These are phyloP conservation scores for Pseudozyma tsukubaensis DNA, from an alignment of 1,284 basidiomycete species.

Conservation along the genomic window DNA sequence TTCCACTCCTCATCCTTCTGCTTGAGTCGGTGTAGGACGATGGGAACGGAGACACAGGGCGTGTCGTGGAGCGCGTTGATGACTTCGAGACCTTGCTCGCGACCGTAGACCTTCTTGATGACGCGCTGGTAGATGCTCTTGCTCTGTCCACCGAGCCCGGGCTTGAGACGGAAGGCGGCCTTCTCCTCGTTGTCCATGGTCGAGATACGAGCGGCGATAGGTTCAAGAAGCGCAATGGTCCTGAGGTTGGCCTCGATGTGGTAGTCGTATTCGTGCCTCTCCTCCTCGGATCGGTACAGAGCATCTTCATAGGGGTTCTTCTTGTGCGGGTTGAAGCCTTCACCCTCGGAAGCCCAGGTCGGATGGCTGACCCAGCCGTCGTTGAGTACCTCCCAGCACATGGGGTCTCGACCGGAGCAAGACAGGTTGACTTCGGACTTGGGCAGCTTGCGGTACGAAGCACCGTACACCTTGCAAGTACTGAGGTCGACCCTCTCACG, in stretches of 20 bases:
- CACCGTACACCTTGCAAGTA: constrained; percentile 74
- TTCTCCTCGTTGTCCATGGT: constrained; percentile 91
- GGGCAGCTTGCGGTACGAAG: constrained; percentile 91
- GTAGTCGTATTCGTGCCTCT: constrained; percentile 97
- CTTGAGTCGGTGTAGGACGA: constrained; percentile 89
- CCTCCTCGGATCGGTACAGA: constrained; percentile 95
- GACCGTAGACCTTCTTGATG: constrained; percentile 94
- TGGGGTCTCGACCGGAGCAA: constrained; percentile 92
- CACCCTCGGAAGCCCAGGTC: constrained; percentile 94
- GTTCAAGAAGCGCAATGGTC: constrained; percentile 92
- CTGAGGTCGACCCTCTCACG: constrained; percentile 67
- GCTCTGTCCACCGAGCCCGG: constrained; percentile 88
- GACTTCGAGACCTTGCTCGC: constrained; percentile 82
- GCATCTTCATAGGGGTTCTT: constrained; percentile 98
- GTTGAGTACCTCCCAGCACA: constrained; percentile 93
- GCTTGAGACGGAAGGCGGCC: constrained; percentile 82
- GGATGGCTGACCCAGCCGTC: constrained; percentile 83
- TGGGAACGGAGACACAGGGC: constrained; percentile 88
- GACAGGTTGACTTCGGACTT: constrained; percentile 86
- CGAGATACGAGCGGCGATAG: constrained; percentile 85
- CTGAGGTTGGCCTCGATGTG: constrained; percentile 91
- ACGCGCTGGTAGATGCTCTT: constrained; percentile 92
- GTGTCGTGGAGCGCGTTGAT: constrained; percentile 92
- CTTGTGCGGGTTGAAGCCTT: constrained; percentile 92
- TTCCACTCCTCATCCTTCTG: constrained; percentile 98